Percentiles rank a stretch among this genome's conserved stretches.
Conservation (phyloP, 1,139 yeast genomes). For the Zygoascus sp. region DNA sequence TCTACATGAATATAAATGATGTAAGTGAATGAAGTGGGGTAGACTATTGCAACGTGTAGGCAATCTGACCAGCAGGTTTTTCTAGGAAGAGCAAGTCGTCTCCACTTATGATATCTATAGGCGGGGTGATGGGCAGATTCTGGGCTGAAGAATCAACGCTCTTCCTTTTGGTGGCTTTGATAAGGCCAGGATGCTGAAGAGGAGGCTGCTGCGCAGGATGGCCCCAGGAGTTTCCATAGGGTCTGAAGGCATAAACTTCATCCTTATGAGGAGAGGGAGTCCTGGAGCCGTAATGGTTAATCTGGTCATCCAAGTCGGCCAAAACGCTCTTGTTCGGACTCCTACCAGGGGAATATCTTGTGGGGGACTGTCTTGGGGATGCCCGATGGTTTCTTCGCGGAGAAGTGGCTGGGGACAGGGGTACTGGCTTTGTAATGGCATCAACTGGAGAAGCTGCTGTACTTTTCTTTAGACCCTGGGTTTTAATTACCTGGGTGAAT, state of each 20-base stretch:
- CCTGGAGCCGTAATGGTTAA: background rate
- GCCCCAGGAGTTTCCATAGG: slow-evolving; percentile 19
- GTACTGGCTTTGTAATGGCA: background rate
- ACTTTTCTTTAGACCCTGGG: too few relatives aligned
- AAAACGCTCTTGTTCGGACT: background rate
- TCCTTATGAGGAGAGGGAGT: slow-evolving; percentile 14
- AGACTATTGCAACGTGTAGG: slow-evolving; percentile 16
- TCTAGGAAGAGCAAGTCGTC: slow-evolving; percentile 21
- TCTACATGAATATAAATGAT: background rate
- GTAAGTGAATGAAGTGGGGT: background rate
- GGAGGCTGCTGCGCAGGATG: slow-evolving; percentile 8
- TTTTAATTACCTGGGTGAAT: background rate
- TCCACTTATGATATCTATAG: slow-evolving; percentile 19
- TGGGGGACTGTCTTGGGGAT: slow-evolving; percentile 5
- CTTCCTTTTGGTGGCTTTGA: background rate
- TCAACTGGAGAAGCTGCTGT: too few relatives aligned
- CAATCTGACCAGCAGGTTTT: slow-evolving; percentile 20
- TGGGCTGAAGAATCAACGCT: slow-evolving; percentile 2
- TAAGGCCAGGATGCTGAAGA: slow-evolving; percentile 9
- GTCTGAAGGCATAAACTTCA: slow-evolving; percentile 19
- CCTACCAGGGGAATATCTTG: background rate
- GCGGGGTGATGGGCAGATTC: slow-evolving; percentile 9
- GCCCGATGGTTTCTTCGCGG: background rate
- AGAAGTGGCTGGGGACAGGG: slow-evolving; percentile 4
- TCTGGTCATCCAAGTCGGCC: background rate